These are phyloP conservation scores for Podospora sp. DNA, from an alignment of 495 filamentous ascomycete species.

Conservation along the genomic window DNA sequence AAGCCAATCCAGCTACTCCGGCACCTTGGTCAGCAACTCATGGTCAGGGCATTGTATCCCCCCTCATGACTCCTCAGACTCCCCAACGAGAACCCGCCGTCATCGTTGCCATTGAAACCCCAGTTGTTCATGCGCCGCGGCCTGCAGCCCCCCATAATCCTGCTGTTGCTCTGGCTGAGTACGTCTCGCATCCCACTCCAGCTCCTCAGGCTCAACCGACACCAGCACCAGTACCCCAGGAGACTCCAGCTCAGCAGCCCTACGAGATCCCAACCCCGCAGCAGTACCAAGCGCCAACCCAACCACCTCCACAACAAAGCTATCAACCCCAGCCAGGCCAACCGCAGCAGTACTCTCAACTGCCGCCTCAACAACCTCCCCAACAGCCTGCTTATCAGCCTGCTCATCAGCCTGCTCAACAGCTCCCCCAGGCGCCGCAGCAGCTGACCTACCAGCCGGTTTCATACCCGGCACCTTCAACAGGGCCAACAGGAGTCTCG, in stretches of 20 bases:
- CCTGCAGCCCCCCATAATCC: not conserved
- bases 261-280: not conserved
- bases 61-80: no score
- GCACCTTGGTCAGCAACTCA: not conserved
- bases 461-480: not conserved
- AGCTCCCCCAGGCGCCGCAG: not conserved
- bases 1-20: not conserved
- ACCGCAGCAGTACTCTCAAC: slow-evolving; percentile 3
- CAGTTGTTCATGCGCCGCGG: slow-evolving; percentile 7
- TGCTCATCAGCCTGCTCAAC: not conserved
- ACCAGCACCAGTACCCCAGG: not conserved
- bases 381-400: not conserved
- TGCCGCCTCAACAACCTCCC: not conserved
- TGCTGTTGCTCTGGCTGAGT: not conserved
- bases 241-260: not conserved
- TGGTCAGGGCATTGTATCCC: not conserved
- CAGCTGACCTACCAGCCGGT: not conserved
- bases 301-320: not conserved
- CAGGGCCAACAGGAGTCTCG: not conserved
- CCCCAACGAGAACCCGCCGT: not conserved
- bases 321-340: not conserved
- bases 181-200: slow-evolving; percentile 1
- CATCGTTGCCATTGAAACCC: not conserved
- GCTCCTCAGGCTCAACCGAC: no score
- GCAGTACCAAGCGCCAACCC: not conserved